Evolutionary conservation across 768 basidiomycete species (phyloP).

Genomic region (Trametes meyenii): DNA sequence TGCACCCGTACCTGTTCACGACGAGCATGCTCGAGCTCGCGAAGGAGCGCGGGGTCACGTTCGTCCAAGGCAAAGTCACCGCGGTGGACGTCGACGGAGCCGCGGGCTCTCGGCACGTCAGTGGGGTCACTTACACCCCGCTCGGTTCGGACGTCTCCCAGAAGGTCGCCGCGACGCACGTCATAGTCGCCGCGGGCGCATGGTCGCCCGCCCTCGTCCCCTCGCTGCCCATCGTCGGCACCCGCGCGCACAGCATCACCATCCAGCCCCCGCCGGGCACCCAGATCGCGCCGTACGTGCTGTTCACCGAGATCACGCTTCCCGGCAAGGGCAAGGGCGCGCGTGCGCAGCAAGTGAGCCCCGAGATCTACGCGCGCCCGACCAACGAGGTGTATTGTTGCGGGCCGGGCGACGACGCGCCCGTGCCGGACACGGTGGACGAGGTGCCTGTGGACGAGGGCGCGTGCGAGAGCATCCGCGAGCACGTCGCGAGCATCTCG

Average conservation of each 20-base stretch:
- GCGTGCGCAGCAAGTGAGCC: slow-evolving; percentile 38
- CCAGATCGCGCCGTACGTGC: slow-evolving; percentile 69
- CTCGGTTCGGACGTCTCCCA: slow-evolving; percentile 31
- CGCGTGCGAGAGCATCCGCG: slow-evolving; percentile 58
- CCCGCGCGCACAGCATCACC: slow-evolving; percentile 74
- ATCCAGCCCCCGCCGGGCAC: slow-evolving; percentile 50
- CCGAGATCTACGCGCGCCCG: slow-evolving; percentile 76
- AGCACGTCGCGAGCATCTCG: slow-evolving; percentile 64
- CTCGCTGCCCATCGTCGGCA: slow-evolving; percentile 58
- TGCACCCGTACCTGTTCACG: slow-evolving; percentile 77
- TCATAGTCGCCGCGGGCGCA: slow-evolving; percentile 82
- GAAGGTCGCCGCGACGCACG: slow-evolving; percentile 61
- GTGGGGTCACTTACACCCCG: slow-evolving; percentile 47
- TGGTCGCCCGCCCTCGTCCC: slow-evolving; percentile 74
- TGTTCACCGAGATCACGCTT: slow-evolving; percentile 77
- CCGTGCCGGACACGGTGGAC: slow-evolving; percentile 71
- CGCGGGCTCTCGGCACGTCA: slow-evolving; percentile 37
- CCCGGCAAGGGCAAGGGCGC: slow-evolving; percentile 24
- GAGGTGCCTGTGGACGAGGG: slow-evolving; percentile 60
- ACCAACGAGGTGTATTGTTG: slow-evolving; percentile 76
- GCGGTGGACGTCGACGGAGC: slow-evolving; percentile 46
- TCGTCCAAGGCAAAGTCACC: slow-evolving; percentile 50
- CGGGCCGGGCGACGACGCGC: slow-evolving; percentile 73
- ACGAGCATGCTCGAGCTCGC: slow-evolving; percentile 71
- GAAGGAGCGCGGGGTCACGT: slow-evolving; percentile 50